These are phyloP conservation scores for Volvariella volvacea DNA, from an alignment of 1,284 basidiomycete genomes.

Conservation along the genomic window DNA sequence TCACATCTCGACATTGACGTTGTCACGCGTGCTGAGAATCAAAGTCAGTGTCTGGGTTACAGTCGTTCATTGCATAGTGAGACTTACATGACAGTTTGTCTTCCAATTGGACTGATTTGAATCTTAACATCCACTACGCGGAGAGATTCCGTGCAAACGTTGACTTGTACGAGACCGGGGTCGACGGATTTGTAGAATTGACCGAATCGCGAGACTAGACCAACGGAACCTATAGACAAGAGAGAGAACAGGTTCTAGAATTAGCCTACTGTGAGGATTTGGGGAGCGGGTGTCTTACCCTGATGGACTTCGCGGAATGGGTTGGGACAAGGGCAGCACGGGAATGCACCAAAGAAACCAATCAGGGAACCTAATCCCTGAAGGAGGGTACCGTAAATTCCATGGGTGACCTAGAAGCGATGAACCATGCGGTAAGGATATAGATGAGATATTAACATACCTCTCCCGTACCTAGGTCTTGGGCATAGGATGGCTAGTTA, in stretches of 20 bases:
- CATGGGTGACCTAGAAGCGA: slow-evolving; percentile 61
- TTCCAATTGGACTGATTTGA: slow-evolving; percentile 81
- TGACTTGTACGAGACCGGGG: slow-evolving; percentile 87
- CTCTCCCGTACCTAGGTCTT: slow-evolving; percentile 73
- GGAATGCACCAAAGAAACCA: slow-evolving; percentile 73
- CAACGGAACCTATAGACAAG: slow-evolving; percentile 65
- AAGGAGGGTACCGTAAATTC: slow-evolving; percentile 79
- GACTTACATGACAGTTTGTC: slow-evolving; percentile 71
- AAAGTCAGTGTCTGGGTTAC: slow-evolving; percentile 9
- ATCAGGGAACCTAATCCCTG: slow-evolving; percentile 55
- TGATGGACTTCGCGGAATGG: slow-evolving; percentile 78
- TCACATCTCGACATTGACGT: slow-evolving; percentile 82
- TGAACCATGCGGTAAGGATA: slow-evolving; percentile 5
- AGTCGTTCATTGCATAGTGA: slow-evolving; percentile 5
- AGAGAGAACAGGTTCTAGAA: slow-evolving; percentile 9
- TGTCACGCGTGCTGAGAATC: slow-evolving; percentile 63
- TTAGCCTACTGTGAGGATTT: too few relatives aligned
- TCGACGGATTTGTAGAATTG: slow-evolving; percentile 95
- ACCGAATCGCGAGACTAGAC: slow-evolving; percentile 87
- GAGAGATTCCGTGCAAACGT: slow-evolving; percentile 86
- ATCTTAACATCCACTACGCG: slow-evolving; percentile 91
- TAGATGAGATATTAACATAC: slow-evolving; percentile 18
- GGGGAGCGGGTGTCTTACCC: slow-evolving; percentile 34
- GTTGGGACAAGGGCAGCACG: slow-evolving; percentile 79
- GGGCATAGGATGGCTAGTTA: slow-evolving; percentile 77